Base-by-base conservation (phyloP, 495 filamentous ascomycete species). In the Talaromyces liani region DNA sequence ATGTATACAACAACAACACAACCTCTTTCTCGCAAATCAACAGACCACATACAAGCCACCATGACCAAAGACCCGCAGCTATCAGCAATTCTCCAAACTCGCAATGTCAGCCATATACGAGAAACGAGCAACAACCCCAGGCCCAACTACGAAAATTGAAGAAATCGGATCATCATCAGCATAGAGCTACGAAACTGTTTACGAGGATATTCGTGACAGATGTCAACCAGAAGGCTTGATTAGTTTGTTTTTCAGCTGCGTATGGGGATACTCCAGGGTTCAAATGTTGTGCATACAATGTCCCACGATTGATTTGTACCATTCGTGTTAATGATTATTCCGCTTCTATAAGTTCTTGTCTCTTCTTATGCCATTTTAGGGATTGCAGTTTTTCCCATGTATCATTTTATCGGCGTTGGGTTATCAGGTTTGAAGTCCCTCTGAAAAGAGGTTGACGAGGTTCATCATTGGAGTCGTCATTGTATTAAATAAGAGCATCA, bases 161-260 rank as follows among this genome's bases (percentile, higher is more conserved):
- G 22, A 56, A 56, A 29, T 25, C 53, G 4, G 22, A 27, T 29
- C 12, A 29, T 29, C 27, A 14, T 6, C 53, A 56, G 12, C 18
- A 56, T 27, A 56, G 53, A n/a, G 27, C 53, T 16, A 56, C 53
- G 10, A 56, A 56, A 29, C 27, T 56, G 53, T 56, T 56, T 29
- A 56, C 53, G 53, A 56, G 20, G 53, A 56, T 56, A 25, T 29
- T 56, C 53, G 12, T 29, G n/a, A 56, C 27, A 7, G 27, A 56
- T 56, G 8, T 49, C 6, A 18, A 49, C 8, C 45, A 49, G 45
- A 49, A 49, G n/a, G 18, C 45, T 12, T 49, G 45, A 49, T 45
- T 16, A 0, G 0, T 20, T 49, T 2, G 0, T 8, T 49, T 49
- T 49, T 8, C 18, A 49, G n/a, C 18, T 6, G 45, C 39, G 18